Evolutionary conservation across 2,329 filamentous ascomycete species (phyloP).

Genomic region (Trichoderma koningiopsis): DNA sequence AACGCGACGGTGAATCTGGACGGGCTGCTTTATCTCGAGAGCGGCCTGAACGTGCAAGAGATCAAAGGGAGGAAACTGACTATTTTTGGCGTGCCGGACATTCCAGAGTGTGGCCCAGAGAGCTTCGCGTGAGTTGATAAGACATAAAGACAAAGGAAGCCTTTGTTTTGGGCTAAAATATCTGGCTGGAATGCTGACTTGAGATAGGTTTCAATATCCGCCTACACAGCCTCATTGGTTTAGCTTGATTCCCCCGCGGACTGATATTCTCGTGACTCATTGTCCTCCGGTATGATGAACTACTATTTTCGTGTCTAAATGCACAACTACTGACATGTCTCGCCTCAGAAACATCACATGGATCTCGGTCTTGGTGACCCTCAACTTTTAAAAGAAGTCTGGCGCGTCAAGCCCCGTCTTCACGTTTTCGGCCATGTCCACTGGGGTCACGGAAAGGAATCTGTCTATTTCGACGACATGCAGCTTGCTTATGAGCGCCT

Average conservation of each 20-base stretch:
- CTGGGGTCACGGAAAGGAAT: constrained; percentile 69
- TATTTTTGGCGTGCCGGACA: constrained; percentile 79
- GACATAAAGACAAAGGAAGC: background rate
- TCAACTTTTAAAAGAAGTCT: constrained; percentile 69
- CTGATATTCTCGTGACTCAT: constrained; percentile 81
- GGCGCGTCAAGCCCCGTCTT: constrained; percentile 71
- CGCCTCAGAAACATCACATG: constrained; percentile 62
- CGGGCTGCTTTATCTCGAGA: constrained; percentile 74
- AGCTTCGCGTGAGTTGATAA: constrained; percentile 58
- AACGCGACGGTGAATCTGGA: constrained; percentile 64
- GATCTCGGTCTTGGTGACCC: constrained; percentile 72
- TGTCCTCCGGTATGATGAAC: constrained; percentile 62
- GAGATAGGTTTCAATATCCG: constrained; percentile 69
- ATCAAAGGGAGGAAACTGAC: constrained; percentile 58
- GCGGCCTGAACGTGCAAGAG: constrained; percentile 63
- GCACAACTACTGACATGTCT: constrained; percentile 1
- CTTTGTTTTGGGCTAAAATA: background rate
- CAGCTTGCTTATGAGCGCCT: constrained; percentile 73
- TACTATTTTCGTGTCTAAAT: background rate
- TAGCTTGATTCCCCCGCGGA: constrained; percentile 68
- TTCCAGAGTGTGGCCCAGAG: constrained; percentile 72
- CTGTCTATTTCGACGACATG: constrained; percentile 73
- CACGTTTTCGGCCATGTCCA: constrained; percentile 89
- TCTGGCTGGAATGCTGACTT: constrained; percentile 1
- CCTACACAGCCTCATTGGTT: constrained; percentile 69